These are phyloP conservation scores for Friedmanniomyces endolithicus DNA, from an alignment of 495 filamentous ascomycete species.

Conservation along the genomic window DNA sequence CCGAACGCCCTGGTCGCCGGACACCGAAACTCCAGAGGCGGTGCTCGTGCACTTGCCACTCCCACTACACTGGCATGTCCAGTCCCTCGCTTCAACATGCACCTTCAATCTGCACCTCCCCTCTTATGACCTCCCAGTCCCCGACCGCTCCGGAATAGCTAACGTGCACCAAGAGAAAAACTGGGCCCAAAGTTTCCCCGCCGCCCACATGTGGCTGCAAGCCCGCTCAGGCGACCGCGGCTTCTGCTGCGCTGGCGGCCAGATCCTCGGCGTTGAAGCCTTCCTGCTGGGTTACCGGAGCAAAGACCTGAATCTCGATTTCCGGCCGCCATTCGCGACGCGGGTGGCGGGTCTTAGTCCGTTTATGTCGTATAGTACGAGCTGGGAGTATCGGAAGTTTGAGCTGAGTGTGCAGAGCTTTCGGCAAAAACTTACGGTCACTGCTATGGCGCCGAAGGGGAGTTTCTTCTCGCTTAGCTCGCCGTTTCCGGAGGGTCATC, in stretches of 20 bases:
- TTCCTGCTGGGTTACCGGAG: constrained; percentile 34
- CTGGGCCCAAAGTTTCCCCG: constrained; percentile 35
- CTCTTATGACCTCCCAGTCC: constrained; percentile 9
- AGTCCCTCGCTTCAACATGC: constrained; percentile 30
- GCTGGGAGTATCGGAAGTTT: constrained; percentile 27
- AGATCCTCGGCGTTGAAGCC: constrained; percentile 34
- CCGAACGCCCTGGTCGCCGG: constrained; percentile 27
- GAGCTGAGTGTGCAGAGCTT: constrained; percentile 24
- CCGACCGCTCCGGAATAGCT: constrained; percentile 25
- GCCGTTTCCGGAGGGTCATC: constrained; percentile 33
- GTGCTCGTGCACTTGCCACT: constrained; percentile 31
- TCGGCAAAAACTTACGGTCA: constrained; percentile 26
- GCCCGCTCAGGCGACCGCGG: constrained; percentile 21
- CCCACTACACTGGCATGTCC: constrained; percentile 40
- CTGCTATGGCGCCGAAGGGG: constrained; percentile 27
- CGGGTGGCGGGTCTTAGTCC: constrained; percentile 22
- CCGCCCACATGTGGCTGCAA: constrained; percentile 37
- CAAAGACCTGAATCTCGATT: constrained; percentile 22
- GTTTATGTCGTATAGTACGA: constrained; percentile 25
- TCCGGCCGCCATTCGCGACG: constrained; percentile 27
- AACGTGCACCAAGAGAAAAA: constrained; percentile 38
- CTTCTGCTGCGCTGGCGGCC: constrained; percentile 33
- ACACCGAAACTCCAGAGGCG: constrained; percentile 21
- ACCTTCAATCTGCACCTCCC: constrained; percentile 26
- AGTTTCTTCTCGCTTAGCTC: constrained; percentile 32